Conservation (phyloP, 148 eudicot genomes). For the Rhododendron simsii region DNA sequence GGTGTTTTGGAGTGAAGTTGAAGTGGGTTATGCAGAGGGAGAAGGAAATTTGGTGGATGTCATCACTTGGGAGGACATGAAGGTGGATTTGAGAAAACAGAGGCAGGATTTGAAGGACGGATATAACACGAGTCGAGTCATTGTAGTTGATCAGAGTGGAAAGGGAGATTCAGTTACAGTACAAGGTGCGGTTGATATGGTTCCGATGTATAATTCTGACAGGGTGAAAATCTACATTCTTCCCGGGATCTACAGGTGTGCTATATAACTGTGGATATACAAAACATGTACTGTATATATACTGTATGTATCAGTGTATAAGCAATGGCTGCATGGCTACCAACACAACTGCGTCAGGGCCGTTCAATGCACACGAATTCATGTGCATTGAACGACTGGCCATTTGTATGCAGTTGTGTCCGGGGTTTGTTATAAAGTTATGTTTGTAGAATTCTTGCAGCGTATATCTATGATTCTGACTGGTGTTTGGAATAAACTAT, state of each 20-base stretch:
- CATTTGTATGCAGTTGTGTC: background rate
- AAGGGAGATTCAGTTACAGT: constrained; percentile 67
- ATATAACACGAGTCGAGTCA: constrained; percentile 19
- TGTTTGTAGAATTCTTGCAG: background rate
- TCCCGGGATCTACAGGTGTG: constrained; percentile 89
- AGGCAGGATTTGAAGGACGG: background rate
- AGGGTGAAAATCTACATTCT: constrained; percentile 66
- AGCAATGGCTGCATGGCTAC: background rate
- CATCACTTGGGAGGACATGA: constrained; percentile 63
- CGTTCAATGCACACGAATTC: background rate
- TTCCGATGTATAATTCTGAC: constrained; percentile 53
- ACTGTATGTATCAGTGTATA: background rate
- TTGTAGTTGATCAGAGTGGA: constrained; percentile 70
- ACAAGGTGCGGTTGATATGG: constrained; percentile 85
- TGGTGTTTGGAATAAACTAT: background rate
- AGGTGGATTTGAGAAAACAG: constrained; percentile 22
- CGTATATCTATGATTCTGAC: background rate
- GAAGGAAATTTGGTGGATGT: background rate
- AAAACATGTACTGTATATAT: background rate
- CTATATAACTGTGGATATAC: background rate
- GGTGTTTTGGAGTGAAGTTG: constrained; percentile 5
- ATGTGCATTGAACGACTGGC: background rate
- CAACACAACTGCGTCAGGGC: no score
- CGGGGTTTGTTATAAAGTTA: background rate
- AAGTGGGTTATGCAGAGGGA: background rate